These are phyloP conservation scores for Iris pallida DNA, from an alignment of 116 monocot species.

Conservation along the genomic window DNA sequence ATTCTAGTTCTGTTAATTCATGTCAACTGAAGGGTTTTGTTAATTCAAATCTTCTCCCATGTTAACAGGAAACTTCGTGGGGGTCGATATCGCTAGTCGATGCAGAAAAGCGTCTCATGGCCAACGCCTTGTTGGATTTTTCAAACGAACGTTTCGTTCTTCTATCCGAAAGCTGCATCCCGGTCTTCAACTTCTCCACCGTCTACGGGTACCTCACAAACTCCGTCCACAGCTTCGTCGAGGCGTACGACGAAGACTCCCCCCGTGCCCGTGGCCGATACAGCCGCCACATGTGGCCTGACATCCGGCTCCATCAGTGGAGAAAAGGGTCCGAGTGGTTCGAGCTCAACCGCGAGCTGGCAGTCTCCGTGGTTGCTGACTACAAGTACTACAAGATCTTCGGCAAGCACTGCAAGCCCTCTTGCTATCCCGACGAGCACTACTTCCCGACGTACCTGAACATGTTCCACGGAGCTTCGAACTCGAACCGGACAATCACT, in stretches of 20 bases:
- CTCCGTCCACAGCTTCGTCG: slow-evolving; percentile 44
- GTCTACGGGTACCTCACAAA: slow-evolving; percentile 42
- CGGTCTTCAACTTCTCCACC: slow-evolving; percentile 34
- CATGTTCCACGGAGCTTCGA: slow-evolving; percentile 36
- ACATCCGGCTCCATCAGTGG: slow-evolving; percentile 31
- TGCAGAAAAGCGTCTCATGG: slow-evolving; percentile 55
- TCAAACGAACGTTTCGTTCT: slow-evolving; percentile 55
- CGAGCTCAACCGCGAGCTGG: slow-evolving; percentile 37
- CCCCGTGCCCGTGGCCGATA: slow-evolving; percentile 42
- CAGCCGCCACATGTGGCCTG: slow-evolving; percentile 37
- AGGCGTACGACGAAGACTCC: slow-evolving; percentile 33
- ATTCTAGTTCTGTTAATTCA: too few relatives aligned
- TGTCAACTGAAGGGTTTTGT: too few relatives aligned
- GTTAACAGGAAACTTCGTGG: slow-evolving; percentile 33
- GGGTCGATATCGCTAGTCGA: slow-evolving; percentile 53
- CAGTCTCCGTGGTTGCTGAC: slow-evolving; percentile 34
- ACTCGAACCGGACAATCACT: slow-evolving; percentile 52
- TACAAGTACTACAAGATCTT: slow-evolving; percentile 36
- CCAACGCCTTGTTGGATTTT: slow-evolving; percentile 57
- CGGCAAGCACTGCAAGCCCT: slow-evolving; percentile 36
- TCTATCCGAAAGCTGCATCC: slow-evolving; percentile 57
- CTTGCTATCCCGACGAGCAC: slow-evolving; percentile 69
- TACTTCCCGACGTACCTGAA: slow-evolving; percentile 53
- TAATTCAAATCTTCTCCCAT: too few relatives aligned
- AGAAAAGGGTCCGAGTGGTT: slow-evolving; percentile 61